A percentile compares a stretch with the other conserved stretches of the same genome.
These are phyloP conservation scores for Penicillium sp. DNA, from an alignment of 2,329 filamentous ascomycete genomes.

Conservation along the genomic window DNA sequence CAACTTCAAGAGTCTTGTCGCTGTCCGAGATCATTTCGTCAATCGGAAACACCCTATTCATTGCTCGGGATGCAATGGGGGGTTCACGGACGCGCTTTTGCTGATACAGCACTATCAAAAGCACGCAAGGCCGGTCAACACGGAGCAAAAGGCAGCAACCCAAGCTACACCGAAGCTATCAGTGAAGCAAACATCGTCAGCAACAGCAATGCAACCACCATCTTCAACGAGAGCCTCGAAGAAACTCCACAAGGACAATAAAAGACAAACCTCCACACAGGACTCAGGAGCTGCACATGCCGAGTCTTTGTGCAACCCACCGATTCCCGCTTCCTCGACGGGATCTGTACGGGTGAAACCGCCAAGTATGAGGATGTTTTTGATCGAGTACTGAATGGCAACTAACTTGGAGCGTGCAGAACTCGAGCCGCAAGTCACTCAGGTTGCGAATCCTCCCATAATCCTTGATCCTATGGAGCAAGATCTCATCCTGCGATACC, in stretches of 20 bases:
- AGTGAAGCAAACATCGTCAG: not conserved
- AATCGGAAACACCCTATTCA: not conserved
- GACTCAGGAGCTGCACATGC: no score
- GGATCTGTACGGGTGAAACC: no score
- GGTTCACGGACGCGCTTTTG: not conserved
- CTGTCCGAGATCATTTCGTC: constrained; percentile 1
- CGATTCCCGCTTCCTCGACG: no score
- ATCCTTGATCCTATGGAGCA: not conserved
- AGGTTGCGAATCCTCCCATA: no score
- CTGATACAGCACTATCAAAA: not conserved
- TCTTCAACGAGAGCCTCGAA: no score
- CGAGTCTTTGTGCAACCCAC: no score
- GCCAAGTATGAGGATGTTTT: not conserved
- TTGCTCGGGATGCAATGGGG: not conserved
- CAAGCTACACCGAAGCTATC: not conserved
- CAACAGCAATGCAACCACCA: not conserved
- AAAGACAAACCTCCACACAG: no score
- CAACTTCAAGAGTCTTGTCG: not conserved
- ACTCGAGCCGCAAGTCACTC: not conserved
- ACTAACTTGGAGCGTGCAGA: not conserved
- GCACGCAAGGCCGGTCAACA: not conserved
- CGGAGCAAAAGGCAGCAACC: not conserved
- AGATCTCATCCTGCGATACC: not conserved
- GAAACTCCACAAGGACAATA: no score
- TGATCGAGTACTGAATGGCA: not conserved